Evolutionary conservation across 2,329 filamentous ascomycete species (phyloP), one percentile per base, ranked within the genome.

Genomic region (Exophiala mesophila): DNA sequence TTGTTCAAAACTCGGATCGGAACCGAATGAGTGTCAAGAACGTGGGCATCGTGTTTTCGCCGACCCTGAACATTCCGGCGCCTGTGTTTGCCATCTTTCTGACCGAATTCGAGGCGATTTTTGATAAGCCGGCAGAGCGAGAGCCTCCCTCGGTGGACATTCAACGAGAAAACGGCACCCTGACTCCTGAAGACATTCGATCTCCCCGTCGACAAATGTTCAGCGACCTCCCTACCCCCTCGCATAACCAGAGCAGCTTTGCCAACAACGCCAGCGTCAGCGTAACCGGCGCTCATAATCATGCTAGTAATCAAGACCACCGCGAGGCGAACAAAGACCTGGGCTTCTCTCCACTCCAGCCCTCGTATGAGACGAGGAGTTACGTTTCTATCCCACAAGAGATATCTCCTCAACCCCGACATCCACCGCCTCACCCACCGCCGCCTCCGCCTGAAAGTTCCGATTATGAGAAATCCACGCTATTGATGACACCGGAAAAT

Each of bases 11-110:
- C 56, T 74, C 88, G 5, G 82, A 86, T 55, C 72, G 84, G 49
- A 98, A 98, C 71, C 97, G 96, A 73, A 98, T 98, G 92, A 96
- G 86, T 8, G 86, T 96, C 39, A 82, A 90, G 53, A 98, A 98
- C 59, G 87, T 98, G 41, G 90, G 92, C 52, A 97, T 98, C 56
- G 90, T 98, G 43, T 98, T 98, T 64, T 94, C 92, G 12, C 92
- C 92, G 1, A 97, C 92, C 0, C 75, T 98, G 40, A 97, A 97
- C 63, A 95, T 98, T 31, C 90, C 92, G 0, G 88, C 88, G 0
- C 89, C 90, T 0, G 83, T 98, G 8, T 96, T 98, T 62, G 88
- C 89, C 3, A 77, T 94, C 63, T 92, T 98, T 63, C 73, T 98
- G 44, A 89, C 92, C 52, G 89, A 97, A 58, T 96, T 88, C 59